Evolutionary conservation across 2,329 filamentous ascomycete genomes (phyloP), one percentile per base, ranked within the genome.

Genomic region (Chalara sp.): DNA sequence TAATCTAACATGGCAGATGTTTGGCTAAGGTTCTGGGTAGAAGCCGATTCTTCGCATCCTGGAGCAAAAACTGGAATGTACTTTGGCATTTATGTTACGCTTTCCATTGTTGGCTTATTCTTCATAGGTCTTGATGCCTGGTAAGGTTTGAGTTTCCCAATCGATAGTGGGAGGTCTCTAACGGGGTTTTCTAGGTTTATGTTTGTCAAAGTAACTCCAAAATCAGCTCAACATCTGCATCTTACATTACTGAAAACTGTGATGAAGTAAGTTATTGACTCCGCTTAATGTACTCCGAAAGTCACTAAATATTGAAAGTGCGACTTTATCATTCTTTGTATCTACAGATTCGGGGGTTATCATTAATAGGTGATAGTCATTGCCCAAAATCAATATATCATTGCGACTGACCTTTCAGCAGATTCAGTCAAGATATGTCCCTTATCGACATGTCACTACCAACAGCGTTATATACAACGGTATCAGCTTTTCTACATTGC

Each of bases 401-500:
- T 10, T 37, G 35, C 8, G 8, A n/a, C 35, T 37, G n/a, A 37
- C 2, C 52, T 4, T 32, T 53, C 13, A 60, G 55, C 40, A 48
- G 54, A 33, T 60, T 61, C 31, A 56, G 51, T 39, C 56, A 61
- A 43, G 58, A 61, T 39, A 56, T 65, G 46, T 52, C 59, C 29
- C 50, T 63, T 10, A 55, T 64, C 11, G 63, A 65, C 39, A 53
- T 53, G 5, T 58, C 63, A 40, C 55, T 65, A n/a, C 62, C 62
- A 5, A 43, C 53, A 45, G 53, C 57, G 5, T 53, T 49, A 33
- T 12, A 39, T 47, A 8, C 42, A 50, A 8, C 32, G 50, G 10
- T 54, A 72, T 55, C 56, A 73, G 58, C 53, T 73, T 0, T 46
- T 57, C 5, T 39, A 56, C 6, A 57, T 56, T 54, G 50, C 13